Conservation (phyloP, 1,139 yeast species). For the Blastobotrys arbuscula region DNA sequence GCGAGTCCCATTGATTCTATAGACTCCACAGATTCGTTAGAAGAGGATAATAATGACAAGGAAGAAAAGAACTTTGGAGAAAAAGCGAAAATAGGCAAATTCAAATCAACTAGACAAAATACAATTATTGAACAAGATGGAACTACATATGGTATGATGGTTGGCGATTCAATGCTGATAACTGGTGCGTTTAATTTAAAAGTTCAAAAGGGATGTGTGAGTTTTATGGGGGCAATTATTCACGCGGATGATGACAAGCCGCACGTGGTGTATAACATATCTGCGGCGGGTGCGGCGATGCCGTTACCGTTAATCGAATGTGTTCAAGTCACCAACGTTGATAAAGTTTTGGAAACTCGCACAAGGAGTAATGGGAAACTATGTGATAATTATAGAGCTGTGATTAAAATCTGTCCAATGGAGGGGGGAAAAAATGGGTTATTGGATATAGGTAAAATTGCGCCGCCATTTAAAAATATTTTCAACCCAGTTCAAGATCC, state of each 20-base stretch:
- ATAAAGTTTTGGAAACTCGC: conserved; percentile 24
- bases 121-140: conserved; percentile 13
- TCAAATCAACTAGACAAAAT: conserved; percentile 15
- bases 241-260: conserved; percentile 19
- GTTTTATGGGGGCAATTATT: conserved; percentile 48
- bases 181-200: conserved; percentile 54
- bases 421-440: conserved; percentile 37
- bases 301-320: conserved; percentile 48
- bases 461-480: conserved; percentile 45
- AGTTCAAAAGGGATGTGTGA: conserved; percentile 54
- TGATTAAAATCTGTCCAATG: conserved; percentile 38
- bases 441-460: conserved; percentile 43
- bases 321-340: conserved; percentile 39
- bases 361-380: conserved; percentile 11
- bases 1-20: not conserved
- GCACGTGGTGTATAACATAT: conserved; percentile 37
- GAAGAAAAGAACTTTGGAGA: not conserved
- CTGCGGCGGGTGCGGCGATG: conserved; percentile 40
- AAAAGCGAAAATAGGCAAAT: conserved; percentile 12
- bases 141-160: conserved; percentile 30
- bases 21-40: too few species aligned
- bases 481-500: conserved; percentile 15
- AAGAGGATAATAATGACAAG: too few species aligned
- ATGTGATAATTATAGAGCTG: conserved; percentile 38
- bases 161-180: conserved; percentile 42